Evolutionary conservation across 2,329 filamentous ascomycete genomes (phyloP), one percentile per base, ranked within the genome.

Genomic region (Coniochaeta sp.): DNA sequence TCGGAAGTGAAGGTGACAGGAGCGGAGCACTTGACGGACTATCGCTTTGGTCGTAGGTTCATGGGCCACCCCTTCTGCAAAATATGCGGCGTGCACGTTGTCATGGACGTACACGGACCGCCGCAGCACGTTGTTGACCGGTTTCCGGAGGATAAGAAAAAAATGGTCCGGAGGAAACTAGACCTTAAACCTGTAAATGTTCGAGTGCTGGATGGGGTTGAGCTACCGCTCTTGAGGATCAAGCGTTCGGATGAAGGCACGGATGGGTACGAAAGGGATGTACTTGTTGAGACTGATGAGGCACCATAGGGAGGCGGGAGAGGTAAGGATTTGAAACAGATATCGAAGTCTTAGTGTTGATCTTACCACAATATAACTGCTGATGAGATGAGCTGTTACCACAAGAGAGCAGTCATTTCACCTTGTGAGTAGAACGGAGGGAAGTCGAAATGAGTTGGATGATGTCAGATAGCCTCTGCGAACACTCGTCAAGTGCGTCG

Each of bases 31-130:
- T 66, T 64, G 3, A 65, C 62, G 6, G 65, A 69, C 19, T 72
- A 73, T 52, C 59, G 63, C 1, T 63, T 61, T 8, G 66, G 67
- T 1, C 61, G 63, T 6, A 67, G 65, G 36, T 69, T 68, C 52
- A 67, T 64, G 19, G 64, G 67, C 6, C 43, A 58, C 0, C 63
- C 66, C 1, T 64, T 66, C 54, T 73, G 71, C 64, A 64, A 62
- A 11, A 69, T 60, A 0, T 73, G 71, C 50, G 71, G 71, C 8
- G 69, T 72, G 0, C 64, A 64, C 9, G 63, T 69, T 28, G 70
- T 69, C 33, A 59, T 59, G 1, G 67, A 67, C 12, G 58, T 71
- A 1, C 66, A 72, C 22, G 72, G 70, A 0, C 72, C 71, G 9
- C 70, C 69, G 0, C 57, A 67, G 11, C 67, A 66, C 50, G 33